Percentiles rank a stretch among this genome's conserved stretches.
Conservation (phyloP, 2,329 filamentous ascomycete genomes). For the Paraphaeosphaeria sporulosa region DNA sequence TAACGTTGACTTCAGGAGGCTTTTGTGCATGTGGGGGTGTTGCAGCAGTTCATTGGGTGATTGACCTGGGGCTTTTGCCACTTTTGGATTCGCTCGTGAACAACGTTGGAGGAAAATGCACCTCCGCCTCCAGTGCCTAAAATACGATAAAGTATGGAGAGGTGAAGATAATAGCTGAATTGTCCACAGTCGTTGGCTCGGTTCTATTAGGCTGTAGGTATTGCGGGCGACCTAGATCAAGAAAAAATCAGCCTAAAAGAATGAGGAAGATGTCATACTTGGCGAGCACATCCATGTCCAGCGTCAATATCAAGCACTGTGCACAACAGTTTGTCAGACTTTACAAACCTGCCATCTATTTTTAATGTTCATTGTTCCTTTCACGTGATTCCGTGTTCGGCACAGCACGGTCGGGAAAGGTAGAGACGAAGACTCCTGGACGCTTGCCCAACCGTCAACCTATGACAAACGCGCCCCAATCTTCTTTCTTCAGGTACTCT, state of each 20-base stretch:
- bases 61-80: neutral
- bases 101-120: neutral
- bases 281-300: neutral
- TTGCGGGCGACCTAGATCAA: neutral
- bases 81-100: neutral
- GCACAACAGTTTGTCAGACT: neutral
- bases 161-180: neutral
- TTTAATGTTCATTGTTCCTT: too few relatives aligned
- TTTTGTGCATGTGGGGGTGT: neutral
- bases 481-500: too few relatives aligned
- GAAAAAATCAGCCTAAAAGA: neutral
- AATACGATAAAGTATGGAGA: neutral
- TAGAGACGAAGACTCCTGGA: too few relatives aligned
- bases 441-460: too few relatives aligned
- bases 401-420: too few relatives aligned
- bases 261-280: neutral
- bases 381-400: too few relatives aligned
- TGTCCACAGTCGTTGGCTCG: neutral
- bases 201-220: neutral
- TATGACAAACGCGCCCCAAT: too few relatives aligned
- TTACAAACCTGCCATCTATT: neutral
- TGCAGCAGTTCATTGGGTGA: neutral
- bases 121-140: neutral
- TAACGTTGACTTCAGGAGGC: neutral
- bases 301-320: neutral